Percentiles rank a stretch among this genome's conserved stretches.
These are phyloP conservation scores for Babesia bovis DNA, from an alignment of 169 alveolate species.

Conservation along the genomic window DNA sequence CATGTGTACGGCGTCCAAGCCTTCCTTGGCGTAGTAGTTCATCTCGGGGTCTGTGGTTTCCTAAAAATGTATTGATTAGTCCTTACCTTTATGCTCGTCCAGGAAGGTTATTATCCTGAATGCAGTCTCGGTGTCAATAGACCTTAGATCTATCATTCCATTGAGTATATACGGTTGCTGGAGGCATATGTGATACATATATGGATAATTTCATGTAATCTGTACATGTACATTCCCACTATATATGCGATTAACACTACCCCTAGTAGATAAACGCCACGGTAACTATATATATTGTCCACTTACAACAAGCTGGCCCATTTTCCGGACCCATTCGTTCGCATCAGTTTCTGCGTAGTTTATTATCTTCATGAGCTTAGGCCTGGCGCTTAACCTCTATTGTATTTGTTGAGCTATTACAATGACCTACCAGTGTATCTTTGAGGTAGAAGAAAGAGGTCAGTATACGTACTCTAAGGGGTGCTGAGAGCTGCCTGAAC, in stretches of 20 bases:
- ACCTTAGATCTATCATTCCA: slow-evolving; percentile 85
- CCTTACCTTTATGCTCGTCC: slow-evolving; percentile 79
- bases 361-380: slow-evolving; percentile 32
- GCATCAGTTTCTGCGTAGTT: slow-evolving; percentile 82
- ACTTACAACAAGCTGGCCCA: slow-evolving; percentile 80
- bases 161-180: slow-evolving; percentile 82
- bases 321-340: slow-evolving; percentile 88
- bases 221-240: too few relatives aligned
- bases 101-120: slow-evolving; percentile 83
- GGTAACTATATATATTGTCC: background rate
- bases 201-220: too few relatives aligned
- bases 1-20: slow-evolving; percentile 54
- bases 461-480: slow-evolving; percentile 79
- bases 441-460: slow-evolving; percentile 77
- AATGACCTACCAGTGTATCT: slow-evolving; percentile 69
- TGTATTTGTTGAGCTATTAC: background rate
- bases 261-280: too few relatives aligned
- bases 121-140: slow-evolving; percentile 88
- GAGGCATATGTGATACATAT: background rate
- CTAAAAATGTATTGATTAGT: too few relatives aligned
- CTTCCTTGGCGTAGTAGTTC: slow-evolving; percentile 38
- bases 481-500: slow-evolving; percentile 79
- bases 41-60: background rate
- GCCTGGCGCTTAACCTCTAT: slow-evolving; percentile 42
- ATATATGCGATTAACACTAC: too few relatives aligned